A percentile compares a stretch with the other conserved stretches of the same genome.
Evolutionary conservation across 805 yeast genomes (phyloP).

Genomic region (Ogataea trehaloabstinens): DNA sequence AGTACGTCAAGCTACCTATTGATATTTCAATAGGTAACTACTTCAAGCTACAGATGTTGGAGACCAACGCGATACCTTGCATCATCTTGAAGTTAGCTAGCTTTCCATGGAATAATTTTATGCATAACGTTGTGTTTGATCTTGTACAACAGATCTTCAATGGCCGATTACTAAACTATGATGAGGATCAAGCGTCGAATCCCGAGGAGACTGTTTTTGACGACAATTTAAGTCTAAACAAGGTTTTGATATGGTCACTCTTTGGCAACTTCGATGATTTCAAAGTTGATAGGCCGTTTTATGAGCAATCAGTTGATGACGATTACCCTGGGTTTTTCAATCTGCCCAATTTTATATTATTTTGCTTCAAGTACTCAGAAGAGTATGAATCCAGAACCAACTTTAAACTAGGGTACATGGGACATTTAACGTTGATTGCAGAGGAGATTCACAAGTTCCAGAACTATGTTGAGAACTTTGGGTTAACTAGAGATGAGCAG

Average conservation of each 20-base stretch:
- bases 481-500: constrained; percentile 32
- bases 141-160: constrained; percentile 90
- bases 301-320: constrained; percentile 16
- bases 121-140: constrained; percentile 96
- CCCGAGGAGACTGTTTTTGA: constrained; percentile 34
- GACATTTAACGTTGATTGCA: constrained; percentile 54
- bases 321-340: constrained; percentile 33
- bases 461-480: constrained; percentile 33
- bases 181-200: constrained; percentile 34
- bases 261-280: constrained; percentile 31
- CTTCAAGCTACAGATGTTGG: constrained; percentile 75
- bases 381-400: constrained; percentile 32
- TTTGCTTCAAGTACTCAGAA: constrained; percentile 28
- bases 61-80: constrained; percentile 60
- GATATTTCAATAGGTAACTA: constrained; percentile 66
- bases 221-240: constrained; percentile 33
- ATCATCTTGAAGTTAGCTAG: constrained; percentile 68
- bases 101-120: constrained; percentile 95
- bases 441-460: constrained; percentile 59
- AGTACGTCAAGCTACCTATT: constrained; percentile 25
- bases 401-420: constrained; percentile 59
- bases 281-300: constrained; percentile 9
- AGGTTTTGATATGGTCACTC: constrained; percentile 34
- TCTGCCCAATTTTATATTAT: constrained; percentile 29
- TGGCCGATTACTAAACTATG: constrained; percentile 48